A percentile compares a stretch with the other conserved stretches of the same genome.
Evolutionary conservation across 768 basidiomycete genomes (phyloP).

Genomic region (Tulasnella sp.): DNA sequence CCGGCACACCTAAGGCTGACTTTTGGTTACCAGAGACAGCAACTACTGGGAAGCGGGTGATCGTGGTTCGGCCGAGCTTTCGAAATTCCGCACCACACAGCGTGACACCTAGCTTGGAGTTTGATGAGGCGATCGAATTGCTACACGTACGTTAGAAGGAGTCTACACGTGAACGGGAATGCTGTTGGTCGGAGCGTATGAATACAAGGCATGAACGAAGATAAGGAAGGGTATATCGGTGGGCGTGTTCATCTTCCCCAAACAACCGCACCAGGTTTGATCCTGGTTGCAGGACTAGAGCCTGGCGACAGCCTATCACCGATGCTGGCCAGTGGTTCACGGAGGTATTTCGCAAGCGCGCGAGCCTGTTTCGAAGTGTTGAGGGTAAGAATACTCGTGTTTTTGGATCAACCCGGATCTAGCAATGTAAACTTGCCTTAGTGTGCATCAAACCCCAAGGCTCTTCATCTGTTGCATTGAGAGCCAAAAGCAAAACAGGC

Average conservation of each 20-base stretch:
- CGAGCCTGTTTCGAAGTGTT: constrained; percentile 1
- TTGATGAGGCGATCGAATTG: no score
- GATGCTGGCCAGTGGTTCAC: not conserved
- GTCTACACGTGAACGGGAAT: no score
- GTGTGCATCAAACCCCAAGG: constrained; percentile 18
- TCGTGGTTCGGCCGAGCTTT: not conserved
- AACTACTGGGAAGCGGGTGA: not conserved
- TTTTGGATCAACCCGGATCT: not conserved
- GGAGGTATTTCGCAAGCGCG: not conserved
- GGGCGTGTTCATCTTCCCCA: constrained; percentile 14
- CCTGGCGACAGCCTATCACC: constrained; percentile 2
- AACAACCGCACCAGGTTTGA: not conserved
- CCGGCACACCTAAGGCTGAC: not conserved
- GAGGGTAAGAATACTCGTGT: not conserved
- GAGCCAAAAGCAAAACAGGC: constrained; percentile 9
- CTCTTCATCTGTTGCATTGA: constrained; percentile 12
- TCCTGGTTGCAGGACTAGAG: constrained; percentile 1
- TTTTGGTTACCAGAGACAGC: not conserved
- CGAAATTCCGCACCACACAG: not conserved
- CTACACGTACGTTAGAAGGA: no score
- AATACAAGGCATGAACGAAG: no score
- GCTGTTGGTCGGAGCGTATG: no score
- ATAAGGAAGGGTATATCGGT: no score
- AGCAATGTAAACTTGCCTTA: constrained; percentile 9
- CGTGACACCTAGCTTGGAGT: no score